Percentiles rank a stretch among this genome's conserved stretches.
phyloP scores from a whole-genome alignment of 2,329 filamentous ascomycete genomes.

The Fusarium sp. region DNA sequence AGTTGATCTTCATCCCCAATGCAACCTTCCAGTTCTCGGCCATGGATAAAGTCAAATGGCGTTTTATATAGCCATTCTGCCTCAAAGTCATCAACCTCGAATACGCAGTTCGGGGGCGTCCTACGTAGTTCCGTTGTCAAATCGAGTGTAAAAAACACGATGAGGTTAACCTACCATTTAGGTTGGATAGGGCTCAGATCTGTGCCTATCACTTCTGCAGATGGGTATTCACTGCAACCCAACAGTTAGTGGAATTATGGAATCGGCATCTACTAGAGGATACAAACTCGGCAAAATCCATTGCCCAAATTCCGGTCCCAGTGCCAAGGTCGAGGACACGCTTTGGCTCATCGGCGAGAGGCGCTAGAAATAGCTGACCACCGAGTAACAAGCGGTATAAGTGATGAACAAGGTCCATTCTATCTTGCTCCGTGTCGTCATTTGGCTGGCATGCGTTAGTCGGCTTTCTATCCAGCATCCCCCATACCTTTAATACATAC shows the following conservation, averaged over 20 bases:
- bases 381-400: conserved; percentile 30
- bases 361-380: conserved; percentile 27
- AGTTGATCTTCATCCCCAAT: conserved; percentile 33
- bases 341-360: conserved; percentile 14
- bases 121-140: not conserved
- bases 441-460: conserved; percentile 25
- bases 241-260: not conserved
- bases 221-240: conserved; percentile 25
- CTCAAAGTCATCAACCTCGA: conserved; percentile 38
- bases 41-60: conserved; percentile 38
- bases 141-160: not conserved
- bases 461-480: not conserved
- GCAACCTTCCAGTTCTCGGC: conserved; percentile 38
- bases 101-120: conserved; percentile 31
- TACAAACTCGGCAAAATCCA: conserved; percentile 40
- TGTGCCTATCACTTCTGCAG: conserved; percentile 36
- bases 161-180: conserved; percentile 17
- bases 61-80: conserved; percentile 33
- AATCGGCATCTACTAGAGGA: not conserved
- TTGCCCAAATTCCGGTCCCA: conserved; percentile 31
- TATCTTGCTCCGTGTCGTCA: conserved; percentile 32
- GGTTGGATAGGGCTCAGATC: conserved; percentile 40
- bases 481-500: not conserved
- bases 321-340: conserved; percentile 35
- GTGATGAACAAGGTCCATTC: conserved; percentile 38